Evolutionary conservation across 495 filamentous ascomycete genomes (phyloP), one percentile per base, ranked within the genome.

Genomic region (Mytilinidion resinicola): DNA sequence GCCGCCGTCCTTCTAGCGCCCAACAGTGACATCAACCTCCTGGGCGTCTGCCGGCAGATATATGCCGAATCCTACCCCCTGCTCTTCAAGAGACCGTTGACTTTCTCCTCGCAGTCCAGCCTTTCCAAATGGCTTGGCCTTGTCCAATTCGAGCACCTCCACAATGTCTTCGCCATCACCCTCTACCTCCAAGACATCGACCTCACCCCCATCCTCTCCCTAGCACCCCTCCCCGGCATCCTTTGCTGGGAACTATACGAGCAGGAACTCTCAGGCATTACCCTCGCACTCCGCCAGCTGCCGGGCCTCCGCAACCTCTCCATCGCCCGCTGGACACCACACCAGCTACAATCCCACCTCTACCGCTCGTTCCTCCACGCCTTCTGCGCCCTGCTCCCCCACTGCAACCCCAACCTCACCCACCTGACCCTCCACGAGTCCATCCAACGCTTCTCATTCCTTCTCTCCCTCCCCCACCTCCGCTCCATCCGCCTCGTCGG

Each of bases 11-110:
- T 66, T 11, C 11, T 44, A 14, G 20, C 56, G 14, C 30, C 36
- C 14, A 11, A 21, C 14, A 30, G 53, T 12, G 53, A 50, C 14
- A 43, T 56, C 14, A 58, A 63, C 20, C 57, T 69, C 4, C 53
- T 67, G 4, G 12, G 59, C 33, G 44, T 57, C 4, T 67, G 64
- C 37, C 67, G 47, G 14, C 53, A 67, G 15, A 63, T 69, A 19
- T 66, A 67, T 38, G 7, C 19, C 2, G 65, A 69, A 43, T 52
- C 62, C 12, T 56, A 53, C n/a, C 60, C 57, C 25, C 59, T 67
- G 42, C 59, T 69, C 19, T 69, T 61, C 56, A 64, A 69, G 42
- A 25, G 62, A 30, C 59, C 58, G 30, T 20, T 63, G 17, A n/a
- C 51, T 9, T 67, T 69, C 55, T 41, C 20, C 12, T 52, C 62